phyloP scores from a whole-genome alignment of 306 rosid genomes.

The Sphenostylis stenocarpa region DNA sequence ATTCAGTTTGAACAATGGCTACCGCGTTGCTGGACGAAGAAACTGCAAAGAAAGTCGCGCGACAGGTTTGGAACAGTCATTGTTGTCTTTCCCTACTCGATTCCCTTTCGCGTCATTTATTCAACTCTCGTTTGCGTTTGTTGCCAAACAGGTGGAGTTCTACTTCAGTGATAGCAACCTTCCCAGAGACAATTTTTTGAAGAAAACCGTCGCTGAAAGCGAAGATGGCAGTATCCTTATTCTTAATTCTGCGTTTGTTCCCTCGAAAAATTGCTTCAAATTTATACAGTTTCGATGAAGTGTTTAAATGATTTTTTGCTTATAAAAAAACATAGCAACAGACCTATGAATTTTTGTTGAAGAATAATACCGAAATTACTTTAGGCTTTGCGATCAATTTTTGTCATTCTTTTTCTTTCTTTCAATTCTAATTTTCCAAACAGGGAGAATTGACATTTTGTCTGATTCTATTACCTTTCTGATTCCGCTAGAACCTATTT shows the following conservation, averaged over 20 bases:
- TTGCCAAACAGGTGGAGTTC: constrained; percentile 32
- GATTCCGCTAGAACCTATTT: background rate
- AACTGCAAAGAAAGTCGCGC: constrained; percentile 67
- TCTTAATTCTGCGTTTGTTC: background rate
- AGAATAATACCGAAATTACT: too few relatives aligned
- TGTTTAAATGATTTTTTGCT: background rate
- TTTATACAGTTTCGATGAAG: background rate
- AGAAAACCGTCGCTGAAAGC: constrained; percentile 26
- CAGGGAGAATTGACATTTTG: background rate
- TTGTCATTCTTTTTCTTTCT: too few relatives aligned
- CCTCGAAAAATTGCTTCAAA: background rate
- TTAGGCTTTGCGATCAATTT: too few relatives aligned
- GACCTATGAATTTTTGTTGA: too few relatives aligned
- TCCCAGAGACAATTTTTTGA: constrained; percentile 26
- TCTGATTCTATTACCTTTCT: background rate
- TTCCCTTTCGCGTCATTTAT: background rate
- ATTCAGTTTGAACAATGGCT: constrained; percentile 46
- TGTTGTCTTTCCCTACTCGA: background rate
- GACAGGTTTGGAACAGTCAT: constrained; percentile 55
- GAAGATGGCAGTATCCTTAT: constrained; percentile 36
- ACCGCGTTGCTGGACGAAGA: constrained; percentile 66
- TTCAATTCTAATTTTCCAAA: background rate
- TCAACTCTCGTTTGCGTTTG: background rate
- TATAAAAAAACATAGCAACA: too few relatives aligned
- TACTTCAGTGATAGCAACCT: constrained; percentile 39